Base-by-base conservation (phyloP, 2,329 filamentous ascomycete species). In the Sporothrix pseudoabietina region DNA sequence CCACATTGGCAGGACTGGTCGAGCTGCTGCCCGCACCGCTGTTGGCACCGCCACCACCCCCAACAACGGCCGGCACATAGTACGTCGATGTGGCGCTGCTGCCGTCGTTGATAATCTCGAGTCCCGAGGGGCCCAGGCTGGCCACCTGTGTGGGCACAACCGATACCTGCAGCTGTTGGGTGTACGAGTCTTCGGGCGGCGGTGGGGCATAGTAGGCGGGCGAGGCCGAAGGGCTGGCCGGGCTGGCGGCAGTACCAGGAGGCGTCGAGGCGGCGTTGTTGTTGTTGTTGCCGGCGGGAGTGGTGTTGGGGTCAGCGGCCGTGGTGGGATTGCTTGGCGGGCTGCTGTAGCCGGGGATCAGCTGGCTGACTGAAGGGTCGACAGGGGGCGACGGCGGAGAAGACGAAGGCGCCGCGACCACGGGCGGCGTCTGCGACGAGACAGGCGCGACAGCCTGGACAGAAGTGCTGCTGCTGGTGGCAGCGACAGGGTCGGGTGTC, bases 81-180 rank as follows among this genome's bases (percentile, higher is more conserved):
- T 65, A 41, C 12, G 61, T 65, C 32, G 61, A 3, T 3, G 32
- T 65, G 32, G 3, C 44, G 61, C 61, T 26, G 61, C 39, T 47
- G 61, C 35, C 39, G 32, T 12, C 61, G n/a, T 65, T 35, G 61
- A 65, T n/a, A 16, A 44, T n/a, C n/a, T 65, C 61, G 35, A 65
- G 32, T 14, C 61, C 61, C 2, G 14, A n/a, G 3, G 61, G 61
- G 61, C 61, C 61, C 14, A 65, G 61, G 35, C 61, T 65, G 61
- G 30, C 61, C 6, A 44, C 32, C 61, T 41, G 61, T 7, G 61
- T 44, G 61, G 52, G 52, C 16, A 65, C 35, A 12, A 65, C 35
- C 3, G 16, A 35, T 9, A 35, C 44, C 14, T 41, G 35, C 14
- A 9, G 22, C 61, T 41, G 32, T 1, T n/a, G 22, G 2, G 61